Percentiles rank a stretch among this genome's conserved stretches.
Conservation (phyloP, 2,329 filamentous ascomycete genomes). For the Cladosporium sp. region DNA sequence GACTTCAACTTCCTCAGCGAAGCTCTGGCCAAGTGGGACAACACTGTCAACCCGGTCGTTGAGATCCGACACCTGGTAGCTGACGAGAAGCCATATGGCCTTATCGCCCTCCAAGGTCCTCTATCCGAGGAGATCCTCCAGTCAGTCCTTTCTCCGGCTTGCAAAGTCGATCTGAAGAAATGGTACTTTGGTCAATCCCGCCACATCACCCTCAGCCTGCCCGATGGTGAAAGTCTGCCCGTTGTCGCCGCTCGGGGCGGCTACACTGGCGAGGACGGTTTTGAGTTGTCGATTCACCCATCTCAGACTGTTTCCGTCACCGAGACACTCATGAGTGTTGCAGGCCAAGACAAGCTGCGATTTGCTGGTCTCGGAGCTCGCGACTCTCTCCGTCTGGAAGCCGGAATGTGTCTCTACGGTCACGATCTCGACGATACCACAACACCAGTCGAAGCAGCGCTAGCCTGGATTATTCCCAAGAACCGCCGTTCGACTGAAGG, state of each 20-base stretch:
- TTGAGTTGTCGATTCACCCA: conserved; percentile 83
- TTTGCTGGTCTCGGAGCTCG: conserved; percentile 86
- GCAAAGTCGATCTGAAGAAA: conserved; percentile 51
- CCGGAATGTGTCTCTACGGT: conserved; percentile 99
- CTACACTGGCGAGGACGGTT: conserved; percentile 97
- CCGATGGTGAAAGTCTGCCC: conserved; percentile 49
- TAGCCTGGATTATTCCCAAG: conserved; percentile 81
- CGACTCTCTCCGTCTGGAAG: conserved; percentile 89
- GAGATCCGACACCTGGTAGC: conserved; percentile 28
- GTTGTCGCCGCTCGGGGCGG: conserved; percentile 81
- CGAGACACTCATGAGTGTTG: conserved; percentile 62
- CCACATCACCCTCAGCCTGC: conserved; percentile 61
- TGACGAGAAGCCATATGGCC: conserved; percentile 59
- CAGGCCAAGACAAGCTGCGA: conserved; percentile 59
- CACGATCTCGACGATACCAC: conserved; percentile 83
- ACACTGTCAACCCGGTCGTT: conserved; percentile 42
- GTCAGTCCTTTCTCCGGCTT: conserved; percentile 53
- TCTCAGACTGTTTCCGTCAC: conserved; percentile 63
- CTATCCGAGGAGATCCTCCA: conserved; percentile 66
- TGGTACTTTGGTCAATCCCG: conserved; percentile 79
- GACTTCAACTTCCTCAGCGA: conserved; percentile 72
- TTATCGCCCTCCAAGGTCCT: conserved; percentile 88
- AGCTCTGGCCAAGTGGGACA: conserved; percentile 61
- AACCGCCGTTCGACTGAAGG: conserved; percentile 56
- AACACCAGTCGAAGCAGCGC: conserved; percentile 62